Percentiles rank a stretch among this genome's conserved stretches.
These are phyloP conservation scores for Nigrospora osmanthi DNA, from an alignment of 2,329 filamentous ascomycete species.

Conservation along the genomic window DNA sequence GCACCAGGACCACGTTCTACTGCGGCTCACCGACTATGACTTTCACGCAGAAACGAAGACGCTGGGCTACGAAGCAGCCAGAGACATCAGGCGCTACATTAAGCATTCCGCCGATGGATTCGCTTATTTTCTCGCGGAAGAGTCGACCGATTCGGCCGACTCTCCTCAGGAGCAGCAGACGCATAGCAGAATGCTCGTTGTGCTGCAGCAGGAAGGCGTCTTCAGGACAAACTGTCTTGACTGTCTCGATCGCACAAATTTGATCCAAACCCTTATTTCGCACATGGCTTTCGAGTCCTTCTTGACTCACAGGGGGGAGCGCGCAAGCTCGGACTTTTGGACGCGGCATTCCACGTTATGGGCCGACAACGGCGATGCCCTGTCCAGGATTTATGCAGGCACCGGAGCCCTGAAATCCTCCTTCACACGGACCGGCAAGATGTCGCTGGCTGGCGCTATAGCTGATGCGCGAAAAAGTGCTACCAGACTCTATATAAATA, in stretches of 20 bases:
- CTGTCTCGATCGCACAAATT: conserved; percentile 89
- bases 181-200: conserved; percentile 48
- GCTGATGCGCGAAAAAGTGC: conserved; percentile 95
- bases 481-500: conserved; percentile 92
- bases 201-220: conserved; percentile 88
- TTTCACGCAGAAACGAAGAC: conserved; percentile 93
- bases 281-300: conserved; percentile 88
- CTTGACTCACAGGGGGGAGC: conserved; percentile 62
- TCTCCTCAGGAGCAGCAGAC: conserved; percentile 23
- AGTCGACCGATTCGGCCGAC: conserved; percentile 48
- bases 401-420: conserved; percentile 94
- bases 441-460: conserved; percentile 86
- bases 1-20: conserved; percentile 61
- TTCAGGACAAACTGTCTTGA: conserved; percentile 96
- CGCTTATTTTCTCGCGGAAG: conserved; percentile 83
- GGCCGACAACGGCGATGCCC: conserved; percentile 92
- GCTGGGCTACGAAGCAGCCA: conserved; percentile 85
- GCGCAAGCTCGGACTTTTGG: conserved; percentile 76
- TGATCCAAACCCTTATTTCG: conserved; percentile 93
- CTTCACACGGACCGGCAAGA: conserved; percentile 89
- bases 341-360: conserved; percentile 86
- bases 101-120: conserved; percentile 76
- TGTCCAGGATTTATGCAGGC: conserved; percentile 93
- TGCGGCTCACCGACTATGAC: conserved; percentile 84
- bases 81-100: conserved; percentile 71